Conservation (phyloP, 2,329 filamentous ascomycete species). For the Moelleriella libera region DNA sequence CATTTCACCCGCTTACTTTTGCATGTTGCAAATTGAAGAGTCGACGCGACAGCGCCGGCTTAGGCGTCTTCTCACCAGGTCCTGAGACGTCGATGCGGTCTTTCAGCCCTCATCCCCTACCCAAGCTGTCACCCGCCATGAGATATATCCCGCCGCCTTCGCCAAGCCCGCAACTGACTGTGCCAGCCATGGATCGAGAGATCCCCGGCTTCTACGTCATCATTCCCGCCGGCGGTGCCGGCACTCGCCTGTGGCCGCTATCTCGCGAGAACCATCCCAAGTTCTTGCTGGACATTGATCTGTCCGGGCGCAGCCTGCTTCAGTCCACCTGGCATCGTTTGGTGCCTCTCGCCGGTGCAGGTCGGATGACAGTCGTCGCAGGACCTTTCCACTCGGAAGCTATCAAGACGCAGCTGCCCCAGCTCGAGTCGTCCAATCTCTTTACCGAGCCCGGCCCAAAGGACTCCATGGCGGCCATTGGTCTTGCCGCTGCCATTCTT, state of each 20-base stretch:
- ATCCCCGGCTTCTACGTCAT: conserved; percentile 13
- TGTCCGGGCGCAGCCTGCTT: conserved; percentile 12
- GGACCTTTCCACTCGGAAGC: conserved; percentile 11
- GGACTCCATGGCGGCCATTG: conserved; percentile 14
- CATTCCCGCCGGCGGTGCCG: conserved; percentile 13
- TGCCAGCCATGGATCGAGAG: conserved; percentile 8
- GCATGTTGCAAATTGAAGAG: not conserved
- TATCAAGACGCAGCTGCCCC: conserved; percentile 10
- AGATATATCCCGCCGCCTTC: conserved; percentile 5
- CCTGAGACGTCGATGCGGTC: conserved; percentile 4
- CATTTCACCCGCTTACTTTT: not conserved
- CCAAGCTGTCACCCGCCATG: conserved; percentile 5
- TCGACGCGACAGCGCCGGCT: conserved; percentile 3
- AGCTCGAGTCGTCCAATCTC: conserved; percentile 9
- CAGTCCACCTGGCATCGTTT: conserved; percentile 13
- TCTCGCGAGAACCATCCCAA: conserved; percentile 14
- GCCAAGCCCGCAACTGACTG: conserved; percentile 4
- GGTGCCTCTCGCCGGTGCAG: conserved; percentile 11
- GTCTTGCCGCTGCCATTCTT: conserved; percentile 12
- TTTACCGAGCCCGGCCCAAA: conserved; percentile 14
- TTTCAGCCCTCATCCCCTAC: conserved; percentile 5
- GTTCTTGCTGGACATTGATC: conserved; percentile 12
- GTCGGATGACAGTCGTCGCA: conserved; percentile 12
- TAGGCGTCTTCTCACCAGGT: conserved; percentile 2
- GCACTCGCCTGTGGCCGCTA: conserved; percentile 13